Conservation (phyloP, 2,329 filamentous ascomycete genomes). For the Beauveria australis region DNA sequence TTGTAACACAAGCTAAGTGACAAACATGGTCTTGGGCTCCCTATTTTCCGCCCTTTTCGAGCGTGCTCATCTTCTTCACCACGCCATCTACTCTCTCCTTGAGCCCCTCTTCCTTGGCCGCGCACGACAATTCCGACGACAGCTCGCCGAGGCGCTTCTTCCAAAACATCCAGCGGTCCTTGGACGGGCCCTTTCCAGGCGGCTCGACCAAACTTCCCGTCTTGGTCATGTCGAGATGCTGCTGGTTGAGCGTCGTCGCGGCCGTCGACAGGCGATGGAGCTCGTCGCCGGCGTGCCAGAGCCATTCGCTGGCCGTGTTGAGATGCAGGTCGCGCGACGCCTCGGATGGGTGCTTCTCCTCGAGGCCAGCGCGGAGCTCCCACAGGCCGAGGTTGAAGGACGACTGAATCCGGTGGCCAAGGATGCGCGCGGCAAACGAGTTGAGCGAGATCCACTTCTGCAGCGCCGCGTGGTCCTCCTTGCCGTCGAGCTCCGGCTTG, state of each 20-base stretch:
- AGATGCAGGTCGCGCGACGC: constrained; percentile 6
- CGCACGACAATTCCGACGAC: constrained; percentile 11
- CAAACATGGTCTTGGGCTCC: not conserved
- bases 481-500: constrained; percentile 18
- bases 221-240: constrained; percentile 15
- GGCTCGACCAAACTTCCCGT: constrained; percentile 15
- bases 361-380: constrained; percentile 23
- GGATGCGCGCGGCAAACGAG: constrained; percentile 25
- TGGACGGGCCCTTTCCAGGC: constrained; percentile 14
- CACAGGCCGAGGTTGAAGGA: constrained; percentile 23
- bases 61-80: constrained; percentile 16
- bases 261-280: constrained; percentile 16
- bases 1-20: too few relatives aligned
- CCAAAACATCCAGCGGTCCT: constrained; percentile 25
- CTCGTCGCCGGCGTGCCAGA: constrained; percentile 21
- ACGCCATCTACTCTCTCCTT: constrained; percentile 17
- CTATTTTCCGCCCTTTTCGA: constrained; percentile 14
- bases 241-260: constrained; percentile 14
- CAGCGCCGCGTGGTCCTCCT: constrained; percentile 15
- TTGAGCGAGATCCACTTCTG: constrained; percentile 24
- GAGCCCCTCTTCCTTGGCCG: constrained; percentile 13
- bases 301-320: constrained; percentile 20
- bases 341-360: constrained; percentile 16
- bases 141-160: constrained; percentile 19
- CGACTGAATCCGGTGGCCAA: constrained; percentile 15